phyloP scores from a whole-genome alignment of 179 eudicot species.

The Corrigiola litoralis region DNA sequence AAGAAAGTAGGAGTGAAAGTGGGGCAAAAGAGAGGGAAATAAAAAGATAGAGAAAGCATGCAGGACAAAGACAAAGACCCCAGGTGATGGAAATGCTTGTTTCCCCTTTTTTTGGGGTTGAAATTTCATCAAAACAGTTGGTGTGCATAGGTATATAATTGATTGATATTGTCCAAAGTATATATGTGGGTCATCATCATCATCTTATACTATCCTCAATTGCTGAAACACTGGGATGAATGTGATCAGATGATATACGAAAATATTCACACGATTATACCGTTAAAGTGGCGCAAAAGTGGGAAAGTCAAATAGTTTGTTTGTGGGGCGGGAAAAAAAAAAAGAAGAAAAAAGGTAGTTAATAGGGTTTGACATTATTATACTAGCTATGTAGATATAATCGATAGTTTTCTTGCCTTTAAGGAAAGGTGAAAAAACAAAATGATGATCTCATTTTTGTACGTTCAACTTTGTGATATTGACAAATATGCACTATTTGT shows the following conservation, averaged over 20 bases:
- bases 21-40: conserved; percentile 33
- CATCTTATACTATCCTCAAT: neutral
- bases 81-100: conserved; percentile 19
- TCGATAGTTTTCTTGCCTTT: conserved; percentile 16
- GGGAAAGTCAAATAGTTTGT: conserved; percentile 21
- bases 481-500: conserved; percentile 10
- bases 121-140: conserved; percentile 43
- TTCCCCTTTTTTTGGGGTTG: conserved; percentile 27
- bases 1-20: conserved; percentile 23
- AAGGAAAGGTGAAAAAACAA: conserved; percentile 26
- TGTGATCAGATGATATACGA: neutral
- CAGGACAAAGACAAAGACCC: conserved; percentile 40
- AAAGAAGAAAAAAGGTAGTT: conserved; percentile 25
- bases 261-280: no score
- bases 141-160: conserved; percentile 36
- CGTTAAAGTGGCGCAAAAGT: conserved; percentile 35
- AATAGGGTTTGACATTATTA: conserved; percentile 36
- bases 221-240: conserved; percentile 4
- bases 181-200: conserved; percentile 43
- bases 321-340: conserved; percentile 27
- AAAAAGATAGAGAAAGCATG: conserved; percentile 23
- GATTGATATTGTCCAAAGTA: conserved; percentile 10
- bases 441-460: conserved; percentile 21
- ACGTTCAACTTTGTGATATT: neutral
- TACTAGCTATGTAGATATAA: conserved; percentile 1